Evolutionary conservation across 2,329 filamentous ascomycete genomes (phyloP), one percentile per base, ranked within the genome.

Genomic region (Bipolaris victoriae): DNA sequence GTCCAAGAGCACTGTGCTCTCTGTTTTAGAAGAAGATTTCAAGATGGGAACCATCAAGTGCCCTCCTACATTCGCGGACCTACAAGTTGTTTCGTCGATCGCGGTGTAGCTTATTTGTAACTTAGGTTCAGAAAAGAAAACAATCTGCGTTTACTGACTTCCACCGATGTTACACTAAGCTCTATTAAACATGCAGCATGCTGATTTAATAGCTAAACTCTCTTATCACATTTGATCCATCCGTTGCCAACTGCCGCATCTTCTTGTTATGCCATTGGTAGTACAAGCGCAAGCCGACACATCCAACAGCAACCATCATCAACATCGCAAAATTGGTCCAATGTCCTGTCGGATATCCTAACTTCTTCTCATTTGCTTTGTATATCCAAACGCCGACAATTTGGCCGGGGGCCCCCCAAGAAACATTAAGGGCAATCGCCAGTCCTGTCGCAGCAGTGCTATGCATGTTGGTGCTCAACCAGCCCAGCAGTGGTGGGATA

Each of bases 371-470:
- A 10, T 83, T 76, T 1, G 84, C 80, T 68, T 88, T 88, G 76
- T 90, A 91, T 60, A 90, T 90, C 88, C 88, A 91, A 1, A 90
- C 87, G 0, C 88, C 89, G 0, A 86, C 83, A 39, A 91, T 91
- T 72, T 91, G 88, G 0, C 89, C 88, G 0, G 88, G 81, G 0
- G 87, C 88, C 0, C 87, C 88, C 47, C 89, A 81, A 1, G 85
- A 86, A 15, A 91, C 84, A 61, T 91, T 90, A 60, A 91, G 75
- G 0, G 88, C 89, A 53, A 91, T 88, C 1, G 88, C 88, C 10
- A 91, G 80, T 0, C 88, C 88, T 0, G 85, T 84, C 0, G 87
- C 83, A 0, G 85, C 84, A 0, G 88, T 90, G 52, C 82, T 86
- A 67, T 84, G 84, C 47, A 90, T 78, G 67, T 91, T 91, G 39